Evolutionary conservation across 2,329 filamentous ascomycete genomes (phyloP).

Genomic region (Pseudopithomyces maydicus): DNA sequence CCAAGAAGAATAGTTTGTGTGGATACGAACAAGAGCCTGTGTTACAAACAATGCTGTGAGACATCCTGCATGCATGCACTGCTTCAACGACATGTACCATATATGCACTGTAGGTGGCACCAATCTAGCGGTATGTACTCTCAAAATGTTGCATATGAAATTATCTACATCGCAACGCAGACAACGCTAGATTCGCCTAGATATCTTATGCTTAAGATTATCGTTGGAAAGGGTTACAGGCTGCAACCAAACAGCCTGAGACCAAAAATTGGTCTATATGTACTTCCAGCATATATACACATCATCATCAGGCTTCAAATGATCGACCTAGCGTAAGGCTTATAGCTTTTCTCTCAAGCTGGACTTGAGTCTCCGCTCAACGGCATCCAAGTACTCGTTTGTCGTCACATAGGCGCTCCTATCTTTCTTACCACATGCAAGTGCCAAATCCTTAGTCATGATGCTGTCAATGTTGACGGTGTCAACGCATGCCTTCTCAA

Average conservation of each 20-base stretch:
- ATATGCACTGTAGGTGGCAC: background rate
- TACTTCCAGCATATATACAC: constrained; percentile 2
- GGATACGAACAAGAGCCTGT: background rate
- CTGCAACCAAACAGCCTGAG: background rate
- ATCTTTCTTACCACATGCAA: constrained; percentile 87
- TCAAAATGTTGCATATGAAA: background rate
- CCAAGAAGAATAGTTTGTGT: background rate
- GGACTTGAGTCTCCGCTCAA: constrained; percentile 85
- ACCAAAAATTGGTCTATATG: background rate
- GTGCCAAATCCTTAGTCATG: constrained; percentile 99
- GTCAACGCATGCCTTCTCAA: constrained; percentile 93
- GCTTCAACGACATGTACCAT: background rate
- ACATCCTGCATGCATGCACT: constrained; percentile 4
- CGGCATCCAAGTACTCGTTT: constrained; percentile 83
- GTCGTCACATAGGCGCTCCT: constrained; percentile 90
- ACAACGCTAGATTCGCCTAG: background rate
- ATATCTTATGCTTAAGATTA: background rate
- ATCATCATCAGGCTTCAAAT: background rate
- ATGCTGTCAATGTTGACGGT: constrained; percentile 92
- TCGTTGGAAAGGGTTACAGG: constrained; percentile 5
- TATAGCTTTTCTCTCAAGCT: constrained; percentile 79
- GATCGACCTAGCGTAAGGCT: background rate
- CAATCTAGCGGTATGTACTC: background rate
- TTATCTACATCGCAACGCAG: constrained; percentile 5
- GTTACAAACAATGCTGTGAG: constrained; percentile 11